A percentile compares a stretch with the other conserved stretches of the same genome.
phyloP scores from a whole-genome alignment of 129 eudicot species.

The Sambucus nigra region DNA sequence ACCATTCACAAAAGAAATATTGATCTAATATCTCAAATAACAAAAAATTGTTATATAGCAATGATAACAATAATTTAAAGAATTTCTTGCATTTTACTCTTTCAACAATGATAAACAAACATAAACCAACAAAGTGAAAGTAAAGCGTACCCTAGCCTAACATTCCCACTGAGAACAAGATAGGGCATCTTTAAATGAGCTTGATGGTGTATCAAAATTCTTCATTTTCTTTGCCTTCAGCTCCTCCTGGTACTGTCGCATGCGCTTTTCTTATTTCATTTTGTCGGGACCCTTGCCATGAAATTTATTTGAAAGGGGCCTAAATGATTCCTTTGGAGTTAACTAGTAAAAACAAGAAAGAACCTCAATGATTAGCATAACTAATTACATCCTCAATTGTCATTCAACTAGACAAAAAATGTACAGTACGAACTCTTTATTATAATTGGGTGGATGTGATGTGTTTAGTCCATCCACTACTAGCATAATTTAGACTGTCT shows the following conservation, averaged over 20 bases:
- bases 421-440: too few species aligned
- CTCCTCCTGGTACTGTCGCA: conserved; percentile 79
- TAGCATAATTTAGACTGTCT: too few species aligned
- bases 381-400: too few species aligned
- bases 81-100: too few species aligned
- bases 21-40: too few species aligned
- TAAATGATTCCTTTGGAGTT: conserved; percentile 94
- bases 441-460: too few species aligned
- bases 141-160: conserved; percentile 80
- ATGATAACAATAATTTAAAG: too few species aligned
- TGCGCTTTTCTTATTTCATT: conserved; percentile 87
- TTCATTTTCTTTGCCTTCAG: conserved; percentile 84
- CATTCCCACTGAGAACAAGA: conserved; percentile 89
- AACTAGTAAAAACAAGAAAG: conserved; percentile 32
- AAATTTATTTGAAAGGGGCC: conserved; percentile 77
- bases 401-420: too few species aligned
- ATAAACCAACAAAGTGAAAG: background rate
- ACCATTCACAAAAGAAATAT: too few species aligned
- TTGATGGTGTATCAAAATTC: conserved; percentile 83
- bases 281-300: conserved; percentile 99
- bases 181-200: conserved; percentile 61
- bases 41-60: too few species aligned
- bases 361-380: background rate
- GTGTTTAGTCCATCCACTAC: too few species aligned
- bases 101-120: background rate